Evolutionary conservation across 108 stramenopile genomes (phyloP).

Genomic region (Nitzschia sp.): DNA sequence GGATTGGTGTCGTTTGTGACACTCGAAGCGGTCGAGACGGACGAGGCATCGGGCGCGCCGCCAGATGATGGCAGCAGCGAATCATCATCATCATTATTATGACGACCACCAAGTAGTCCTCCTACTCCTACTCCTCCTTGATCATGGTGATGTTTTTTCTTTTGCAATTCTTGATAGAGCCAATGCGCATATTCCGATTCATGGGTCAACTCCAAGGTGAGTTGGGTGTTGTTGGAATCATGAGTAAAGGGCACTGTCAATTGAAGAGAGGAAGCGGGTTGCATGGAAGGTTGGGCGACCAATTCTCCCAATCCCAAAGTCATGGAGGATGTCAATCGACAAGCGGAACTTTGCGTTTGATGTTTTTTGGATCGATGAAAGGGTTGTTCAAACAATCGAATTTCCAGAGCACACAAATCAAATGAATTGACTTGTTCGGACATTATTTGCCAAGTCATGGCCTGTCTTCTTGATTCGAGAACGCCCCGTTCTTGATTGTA

Average conservation of each 20-base stretch:
- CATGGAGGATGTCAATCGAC: constrained; percentile 18
- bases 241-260: constrained; percentile 33
- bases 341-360: constrained; percentile 2
- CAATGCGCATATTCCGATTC: constrained; percentile 54
- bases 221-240: constrained; percentile 5
- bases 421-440: constrained; percentile 8
- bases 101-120: background rate
- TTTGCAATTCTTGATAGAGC: constrained; percentile 43
- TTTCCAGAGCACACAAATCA: constrained; percentile 23
- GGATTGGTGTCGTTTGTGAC: background rate
- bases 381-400: constrained; percentile 26
- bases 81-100: background rate
- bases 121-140: too few species aligned
- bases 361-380: constrained; percentile 1
- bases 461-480: constrained; percentile 9
- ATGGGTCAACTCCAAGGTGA: constrained; percentile 28
- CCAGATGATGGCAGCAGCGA: too few species aligned
- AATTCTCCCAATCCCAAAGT: constrained; percentile 31
- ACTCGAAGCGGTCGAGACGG: background rate
- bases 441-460: constrained; percentile 15
- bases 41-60: background rate
- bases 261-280: constrained; percentile 17
- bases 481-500: background rate
- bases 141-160: too few species aligned
- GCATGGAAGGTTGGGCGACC: constrained; percentile 26